Evolutionary conservation across 208 protist species (phyloP).

Genomic region (Leishmania tropica): DNA sequence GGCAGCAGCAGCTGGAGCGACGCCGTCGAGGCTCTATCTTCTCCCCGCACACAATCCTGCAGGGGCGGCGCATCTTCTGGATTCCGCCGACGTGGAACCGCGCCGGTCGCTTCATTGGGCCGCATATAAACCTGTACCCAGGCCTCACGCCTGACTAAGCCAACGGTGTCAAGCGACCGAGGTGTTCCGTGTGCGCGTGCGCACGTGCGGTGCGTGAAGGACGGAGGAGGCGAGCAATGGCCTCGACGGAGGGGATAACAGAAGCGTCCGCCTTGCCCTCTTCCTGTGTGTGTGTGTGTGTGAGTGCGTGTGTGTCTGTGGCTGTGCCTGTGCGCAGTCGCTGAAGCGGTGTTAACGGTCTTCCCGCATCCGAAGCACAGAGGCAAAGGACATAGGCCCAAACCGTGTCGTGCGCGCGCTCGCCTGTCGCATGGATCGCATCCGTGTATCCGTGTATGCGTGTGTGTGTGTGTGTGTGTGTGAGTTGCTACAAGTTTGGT

Average conservation of each 20-base stretch:
- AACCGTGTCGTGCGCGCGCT: no score
- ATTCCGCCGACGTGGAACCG: slow-evolving; percentile 90
- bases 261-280: neutral
- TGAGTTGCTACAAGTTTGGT: neutral
- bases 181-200: neutral
- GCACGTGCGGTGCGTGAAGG: neutral
- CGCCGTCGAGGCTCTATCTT: slow-evolving; percentile 73
- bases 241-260: neutral
- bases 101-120: slow-evolving; percentile 74
- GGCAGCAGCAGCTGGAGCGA: slow-evolving; percentile 81
- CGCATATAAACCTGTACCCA: slow-evolving; percentile 87
- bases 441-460: no score
- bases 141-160: slow-evolving; percentile 84
- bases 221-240: no score
- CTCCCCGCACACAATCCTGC: slow-evolving; percentile 73
- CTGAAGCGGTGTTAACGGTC: neutral
- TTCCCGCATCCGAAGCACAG: neutral
- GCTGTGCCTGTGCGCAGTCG: neutral
- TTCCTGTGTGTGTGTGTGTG: neutral
- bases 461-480: neutral
- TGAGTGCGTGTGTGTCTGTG: neutral
- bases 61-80: slow-evolving; percentile 86
- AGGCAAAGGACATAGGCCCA: neutral
- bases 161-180: neutral
- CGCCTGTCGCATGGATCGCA: no score